Conservation (phyloP, 1,139 yeast genomes). For the Suhomyces kunorum region DNA sequence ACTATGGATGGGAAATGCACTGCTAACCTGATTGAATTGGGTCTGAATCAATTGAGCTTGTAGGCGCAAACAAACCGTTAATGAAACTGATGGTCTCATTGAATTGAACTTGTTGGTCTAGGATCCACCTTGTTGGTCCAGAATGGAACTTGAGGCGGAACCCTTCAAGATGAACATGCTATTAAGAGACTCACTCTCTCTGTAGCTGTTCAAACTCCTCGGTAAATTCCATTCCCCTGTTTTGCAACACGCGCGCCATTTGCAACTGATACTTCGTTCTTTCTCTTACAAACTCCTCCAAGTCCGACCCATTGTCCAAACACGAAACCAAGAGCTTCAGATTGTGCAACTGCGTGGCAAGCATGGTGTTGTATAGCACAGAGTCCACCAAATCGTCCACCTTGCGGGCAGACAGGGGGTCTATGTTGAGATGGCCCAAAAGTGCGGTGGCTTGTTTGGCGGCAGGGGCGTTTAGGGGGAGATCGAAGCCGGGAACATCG, state of each 20-base stretch:
- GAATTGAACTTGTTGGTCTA: no score
- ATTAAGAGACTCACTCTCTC: no score
- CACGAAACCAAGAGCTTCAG: conserved; percentile 11
- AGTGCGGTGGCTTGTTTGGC: conserved; percentile 11
- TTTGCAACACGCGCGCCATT: conserved; percentile 10
- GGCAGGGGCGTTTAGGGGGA: background rate
- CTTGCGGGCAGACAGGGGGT: conserved; percentile 20
- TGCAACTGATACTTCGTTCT: conserved; percentile 6
- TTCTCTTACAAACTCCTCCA: conserved; percentile 10
- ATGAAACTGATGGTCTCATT: no score
- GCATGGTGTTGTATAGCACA: conserved; percentile 36
- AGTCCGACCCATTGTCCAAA: conserved; percentile 11
- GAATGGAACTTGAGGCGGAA: no score
- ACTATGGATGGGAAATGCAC: no score
- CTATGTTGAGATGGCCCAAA: conserved; percentile 15
- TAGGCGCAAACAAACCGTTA: no score
- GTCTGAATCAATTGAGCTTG: no score
- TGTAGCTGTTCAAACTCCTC: conserved; percentile 1
- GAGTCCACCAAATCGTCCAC: conserved; percentile 46
- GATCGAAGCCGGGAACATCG: conserved; percentile 6
- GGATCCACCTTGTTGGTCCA: no score
- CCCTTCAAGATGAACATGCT: no score
- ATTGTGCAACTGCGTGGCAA: conserved; percentile 26
- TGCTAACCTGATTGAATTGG: no score
- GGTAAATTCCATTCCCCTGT: conserved; percentile 10